Percentiles rank a stretch among this genome's conserved stretches.
Conservation (phyloP, 495 filamentous ascomycete species). For the Emericellopsis terricola region DNA sequence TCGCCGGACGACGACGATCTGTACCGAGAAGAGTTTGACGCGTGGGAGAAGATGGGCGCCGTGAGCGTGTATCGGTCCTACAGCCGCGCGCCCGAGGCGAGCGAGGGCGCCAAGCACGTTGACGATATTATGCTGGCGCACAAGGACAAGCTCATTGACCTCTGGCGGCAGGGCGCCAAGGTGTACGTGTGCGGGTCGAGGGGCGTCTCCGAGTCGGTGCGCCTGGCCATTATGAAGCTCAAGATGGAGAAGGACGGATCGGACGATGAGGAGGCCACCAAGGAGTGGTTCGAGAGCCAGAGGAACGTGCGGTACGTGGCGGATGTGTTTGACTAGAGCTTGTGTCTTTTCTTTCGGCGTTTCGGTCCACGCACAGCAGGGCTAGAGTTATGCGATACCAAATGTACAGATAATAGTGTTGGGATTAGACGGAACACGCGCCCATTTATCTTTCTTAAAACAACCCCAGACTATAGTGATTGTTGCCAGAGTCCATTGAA, state of each 20-base stretch:
- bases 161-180: slow-evolving; percentile 41
- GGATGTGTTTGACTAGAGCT: slow-evolving; percentile 46
- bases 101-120: slow-evolving; percentile 32
- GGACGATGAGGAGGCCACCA: slow-evolving; percentile 16
- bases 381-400: too few species aligned
- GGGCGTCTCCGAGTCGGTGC: slow-evolving; percentile 41
- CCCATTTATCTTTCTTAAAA: too few species aligned
- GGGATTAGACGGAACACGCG: too few species aligned
- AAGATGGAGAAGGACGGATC: slow-evolving; percentile 24
- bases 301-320: slow-evolving; percentile 46
- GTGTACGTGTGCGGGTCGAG: slow-evolving; percentile 51
- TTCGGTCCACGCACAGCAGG: too few species aligned
- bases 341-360: too few species aligned
- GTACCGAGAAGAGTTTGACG: slow-evolving; percentile 37
- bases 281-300: slow-evolving; percentile 37
- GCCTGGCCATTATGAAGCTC: slow-evolving; percentile 21
- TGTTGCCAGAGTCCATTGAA: too few species aligned
- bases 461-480: too few species aligned
- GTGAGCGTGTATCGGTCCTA: slow-evolving; percentile 41
- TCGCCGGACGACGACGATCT: slow-evolving; percentile 37
- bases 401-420: too few species aligned
- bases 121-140: slow-evolving; percentile 42
- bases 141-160: slow-evolving; percentile 24
- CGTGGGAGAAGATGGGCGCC: slow-evolving; percentile 39
- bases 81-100: slow-evolving; percentile 15